A percentile compares a stretch with the other conserved stretches of the same genome.
phyloP scores from a whole-genome alignment of 495 filamentous ascomycete species.

The Penicillium fimorum region DNA sequence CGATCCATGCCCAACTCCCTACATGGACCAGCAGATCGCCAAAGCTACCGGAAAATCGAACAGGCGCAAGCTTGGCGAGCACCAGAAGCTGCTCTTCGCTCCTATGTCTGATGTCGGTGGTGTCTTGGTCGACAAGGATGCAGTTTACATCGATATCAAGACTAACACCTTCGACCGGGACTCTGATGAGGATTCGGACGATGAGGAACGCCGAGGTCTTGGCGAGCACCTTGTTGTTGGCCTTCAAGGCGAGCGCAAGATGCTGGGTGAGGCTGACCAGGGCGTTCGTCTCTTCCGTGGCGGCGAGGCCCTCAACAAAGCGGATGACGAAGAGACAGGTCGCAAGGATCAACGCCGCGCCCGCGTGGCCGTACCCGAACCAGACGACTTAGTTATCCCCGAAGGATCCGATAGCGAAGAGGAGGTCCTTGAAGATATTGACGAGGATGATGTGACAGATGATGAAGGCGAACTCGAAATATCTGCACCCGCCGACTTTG shows the following conservation, averaged over 20 bases:
- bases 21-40: constrained; percentile 77
- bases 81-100: constrained; percentile 91
- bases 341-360: constrained; percentile 68
- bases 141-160: constrained; percentile 76
- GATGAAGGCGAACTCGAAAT: constrained; percentile 41
- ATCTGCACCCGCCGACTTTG: constrained; percentile 44
- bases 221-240: constrained; percentile 92
- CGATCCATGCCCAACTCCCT: constrained; percentile 93
- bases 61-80: constrained; percentile 79
- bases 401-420: constrained; percentile 65
- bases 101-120: constrained; percentile 98
- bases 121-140: constrained; percentile 78
- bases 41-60: constrained; percentile 78
- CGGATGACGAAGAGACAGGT: constrained; percentile 60
- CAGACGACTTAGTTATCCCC: constrained; percentile 50
- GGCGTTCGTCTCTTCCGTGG: constrained; percentile 81
- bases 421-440: constrained; percentile 50
- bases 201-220: constrained; percentile 67
- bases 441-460: constrained; percentile 23
- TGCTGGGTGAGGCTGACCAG: constrained; percentile 78
- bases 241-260: constrained; percentile 74
- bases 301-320: constrained; percentile 64
- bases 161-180: constrained; percentile 75
- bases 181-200: constrained; percentile 46
- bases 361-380: constrained; percentile 58